These are phyloP conservation scores for Termitomyces sp. DNA, from an alignment of 768 basidiomycete species.

Conservation along the genomic window DNA sequence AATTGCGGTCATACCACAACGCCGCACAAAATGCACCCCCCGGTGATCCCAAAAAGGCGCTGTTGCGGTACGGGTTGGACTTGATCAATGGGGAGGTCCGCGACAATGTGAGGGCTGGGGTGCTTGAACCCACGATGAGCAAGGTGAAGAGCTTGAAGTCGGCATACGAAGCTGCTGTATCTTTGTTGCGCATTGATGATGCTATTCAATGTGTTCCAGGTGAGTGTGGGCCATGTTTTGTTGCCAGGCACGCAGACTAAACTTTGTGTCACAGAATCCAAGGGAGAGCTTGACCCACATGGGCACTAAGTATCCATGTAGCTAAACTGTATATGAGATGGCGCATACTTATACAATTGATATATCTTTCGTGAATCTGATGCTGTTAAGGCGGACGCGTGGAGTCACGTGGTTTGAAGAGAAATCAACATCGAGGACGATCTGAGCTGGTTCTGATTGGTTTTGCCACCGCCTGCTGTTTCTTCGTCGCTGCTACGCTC, in stretches of 20 bases:
- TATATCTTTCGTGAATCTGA: background rate
- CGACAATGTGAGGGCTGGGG: constrained; percentile 90
- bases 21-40: constrained; percentile 89
- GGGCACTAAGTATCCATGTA: constrained; percentile 46
- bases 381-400: constrained; percentile 10
- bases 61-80: constrained; percentile 93
- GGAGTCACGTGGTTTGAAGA: constrained; percentile 17
- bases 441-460: constrained; percentile 11
- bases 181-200: constrained; percentile 91
- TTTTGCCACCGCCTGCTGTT: constrained; percentile 10
- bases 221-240: constrained; percentile 28
- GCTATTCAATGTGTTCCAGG: constrained; percentile 89
- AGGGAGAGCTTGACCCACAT: constrained; percentile 67
- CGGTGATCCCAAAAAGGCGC: constrained; percentile 86
- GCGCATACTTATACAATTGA: background rate
- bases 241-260: constrained; percentile 2
- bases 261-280: constrained; percentile 45
- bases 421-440: constrained; percentile 17
- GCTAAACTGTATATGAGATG: constrained; percentile 3
- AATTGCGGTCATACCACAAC: constrained; percentile 94
- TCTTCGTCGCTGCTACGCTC: background rate
- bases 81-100: constrained; percentile 90
- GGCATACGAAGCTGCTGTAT: constrained; percentile 94
- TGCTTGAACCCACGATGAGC: constrained; percentile 94
- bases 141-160: constrained; percentile 97